Percentiles rank a stretch among this genome's conserved stretches.
phyloP scores from a whole-genome alignment of 2,329 filamentous ascomycete species.

The Diaporthe citriasiana region DNA sequence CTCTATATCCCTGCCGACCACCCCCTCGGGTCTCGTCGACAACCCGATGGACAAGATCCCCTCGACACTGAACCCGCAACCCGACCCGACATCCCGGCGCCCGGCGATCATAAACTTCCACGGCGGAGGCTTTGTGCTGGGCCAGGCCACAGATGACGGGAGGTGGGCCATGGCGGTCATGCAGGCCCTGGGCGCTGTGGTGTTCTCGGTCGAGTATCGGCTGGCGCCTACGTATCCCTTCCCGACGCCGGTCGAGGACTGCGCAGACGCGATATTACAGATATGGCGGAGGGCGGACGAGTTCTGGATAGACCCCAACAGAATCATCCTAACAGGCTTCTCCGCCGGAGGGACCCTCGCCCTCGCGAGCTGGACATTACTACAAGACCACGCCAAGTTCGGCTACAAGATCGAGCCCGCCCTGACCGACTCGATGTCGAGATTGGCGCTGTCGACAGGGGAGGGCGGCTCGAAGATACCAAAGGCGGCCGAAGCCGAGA shows the following conservation, averaged over 20 bases:
- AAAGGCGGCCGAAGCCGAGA: conserved; percentile 44
- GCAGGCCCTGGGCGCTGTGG: conserved; percentile 66
- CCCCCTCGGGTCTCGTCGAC: conserved; percentile 24
- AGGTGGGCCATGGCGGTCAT: conserved; percentile 70
- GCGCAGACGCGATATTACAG: conserved; percentile 74
- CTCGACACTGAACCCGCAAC: conserved; percentile 34
- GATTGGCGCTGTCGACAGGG: conserved; percentile 48
- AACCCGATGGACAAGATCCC: conserved; percentile 41
- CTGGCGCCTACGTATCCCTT: conserved; percentile 76
- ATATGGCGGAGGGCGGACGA: conserved; percentile 68
- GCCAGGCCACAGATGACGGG: conserved; percentile 73
- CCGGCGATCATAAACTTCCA: conserved; percentile 76
- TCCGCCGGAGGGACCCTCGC: conserved; percentile 73
- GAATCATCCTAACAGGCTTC: conserved; percentile 73
- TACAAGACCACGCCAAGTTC: conserved; percentile 49
- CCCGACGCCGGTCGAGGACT: conserved; percentile 75
- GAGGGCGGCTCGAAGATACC: conserved; percentile 53
- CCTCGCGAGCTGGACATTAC: conserved; percentile 58
- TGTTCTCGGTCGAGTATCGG: conserved; percentile 78
- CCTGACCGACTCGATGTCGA: conserved; percentile 34
- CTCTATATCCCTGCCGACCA: conserved; percentile 33
- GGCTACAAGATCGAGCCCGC: conserved; percentile 57
- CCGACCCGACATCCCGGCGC: conserved; percentile 48
- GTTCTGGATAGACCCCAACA: conserved; percentile 68
- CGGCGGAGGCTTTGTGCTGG: conserved; percentile 76